These are phyloP conservation scores for Haplosporangium gracile DNA, from an alignment of 192 early-diverging fungal genomes.

Conservation along the genomic window DNA sequence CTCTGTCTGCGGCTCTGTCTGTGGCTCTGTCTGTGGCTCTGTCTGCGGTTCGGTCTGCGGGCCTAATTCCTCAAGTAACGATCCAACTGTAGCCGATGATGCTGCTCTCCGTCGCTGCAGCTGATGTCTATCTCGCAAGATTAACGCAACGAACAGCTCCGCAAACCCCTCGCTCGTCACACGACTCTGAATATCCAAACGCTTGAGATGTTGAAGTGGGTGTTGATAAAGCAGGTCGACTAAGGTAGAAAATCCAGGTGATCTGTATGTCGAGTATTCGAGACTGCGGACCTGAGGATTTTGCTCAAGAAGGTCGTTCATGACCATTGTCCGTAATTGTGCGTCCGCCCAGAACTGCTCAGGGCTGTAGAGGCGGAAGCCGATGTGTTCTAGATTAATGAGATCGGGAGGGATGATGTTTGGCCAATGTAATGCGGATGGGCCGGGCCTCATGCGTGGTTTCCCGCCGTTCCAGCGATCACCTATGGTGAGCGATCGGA, in stretches of 20 bases:
- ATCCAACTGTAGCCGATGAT: neutral
- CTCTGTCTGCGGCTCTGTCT: neutral
- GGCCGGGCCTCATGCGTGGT: neutral
- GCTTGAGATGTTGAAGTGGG: neutral
- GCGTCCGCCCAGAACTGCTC: neutral
- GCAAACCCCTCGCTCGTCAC: neutral
- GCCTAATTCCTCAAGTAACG: neutral
- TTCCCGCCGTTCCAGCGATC: slow-evolving; percentile 1
- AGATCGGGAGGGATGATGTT: neutral
- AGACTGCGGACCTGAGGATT: neutral
- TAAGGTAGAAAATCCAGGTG: neutral
- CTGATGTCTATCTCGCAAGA: neutral
- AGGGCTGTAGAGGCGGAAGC: neutral
- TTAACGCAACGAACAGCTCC: neutral
- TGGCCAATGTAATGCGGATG: neutral
- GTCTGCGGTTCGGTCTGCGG: neutral
- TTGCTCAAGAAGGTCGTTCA: neutral
- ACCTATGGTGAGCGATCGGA: neutral
- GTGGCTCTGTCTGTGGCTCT: neutral
- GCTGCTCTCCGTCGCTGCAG: neutral
- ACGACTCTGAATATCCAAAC: neutral
- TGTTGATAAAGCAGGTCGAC: neutral
- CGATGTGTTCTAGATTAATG: neutral
- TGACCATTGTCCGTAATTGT: neutral
- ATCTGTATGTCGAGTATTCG: neutral